Conservation (phyloP, 495 filamentous ascomycete genomes). For the Penicillium waksmanii region DNA sequence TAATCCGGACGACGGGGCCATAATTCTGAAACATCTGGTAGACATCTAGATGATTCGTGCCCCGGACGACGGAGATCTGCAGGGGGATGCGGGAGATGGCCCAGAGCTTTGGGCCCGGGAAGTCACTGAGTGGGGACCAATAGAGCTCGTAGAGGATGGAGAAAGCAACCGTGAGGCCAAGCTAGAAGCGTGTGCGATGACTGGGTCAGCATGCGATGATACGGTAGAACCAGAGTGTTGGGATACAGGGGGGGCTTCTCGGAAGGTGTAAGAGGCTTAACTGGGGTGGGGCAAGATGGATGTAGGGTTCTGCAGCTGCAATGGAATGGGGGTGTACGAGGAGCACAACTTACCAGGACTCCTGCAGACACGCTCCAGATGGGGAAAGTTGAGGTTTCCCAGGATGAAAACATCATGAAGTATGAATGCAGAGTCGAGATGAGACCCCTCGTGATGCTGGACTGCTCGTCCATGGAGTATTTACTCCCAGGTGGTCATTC, state of each 20-base stretch:
- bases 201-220: neutral
- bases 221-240: slow-evolving; percentile 5
- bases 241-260: neutral
- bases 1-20: slow-evolving; percentile 57
- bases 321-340: slow-evolving; percentile 18
- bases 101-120: slow-evolving; percentile 56
- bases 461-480: slow-evolving; percentile 16
- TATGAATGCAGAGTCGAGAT: slow-evolving; percentile 2
- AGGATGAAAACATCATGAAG: slow-evolving; percentile 16
- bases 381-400: slow-evolving; percentile 12
- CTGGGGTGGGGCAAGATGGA: neutral
- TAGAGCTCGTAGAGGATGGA: slow-evolving; percentile 49
- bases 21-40: slow-evolving; percentile 40
- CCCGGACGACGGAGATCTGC: slow-evolving; percentile 28
- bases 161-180: slow-evolving; percentile 16
- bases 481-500: slow-evolving; percentile 16
- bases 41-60: slow-evolving; percentile 27
- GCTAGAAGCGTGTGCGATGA: slow-evolving; percentile 9
- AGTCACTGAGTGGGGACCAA: slow-evolving; percentile 51
- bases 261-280: neutral
- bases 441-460: slow-evolving; percentile 12
- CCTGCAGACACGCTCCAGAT: slow-evolving; percentile 23
- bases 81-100: slow-evolving; percentile 43
- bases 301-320: slow-evolving; percentile 22
- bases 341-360: slow-evolving; percentile 29